phyloP scores from a whole-genome alignment of 2,329 filamentous ascomycete genomes.

The Exophiala sp. region DNA sequence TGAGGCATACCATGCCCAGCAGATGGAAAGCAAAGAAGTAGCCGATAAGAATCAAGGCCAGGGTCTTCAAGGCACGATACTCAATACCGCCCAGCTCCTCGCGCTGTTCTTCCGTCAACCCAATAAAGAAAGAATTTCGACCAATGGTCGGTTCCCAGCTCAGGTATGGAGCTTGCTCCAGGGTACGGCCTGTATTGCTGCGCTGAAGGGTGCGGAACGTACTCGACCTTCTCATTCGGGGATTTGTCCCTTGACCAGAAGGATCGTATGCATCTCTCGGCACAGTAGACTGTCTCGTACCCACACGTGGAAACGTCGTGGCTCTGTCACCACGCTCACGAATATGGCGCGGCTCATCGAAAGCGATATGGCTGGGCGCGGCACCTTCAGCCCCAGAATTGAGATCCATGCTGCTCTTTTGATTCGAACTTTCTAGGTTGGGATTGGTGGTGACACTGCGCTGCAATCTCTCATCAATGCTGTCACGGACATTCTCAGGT shows the following conservation, averaged over 20 bases:
- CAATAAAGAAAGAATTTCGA: constrained; percentile 88
- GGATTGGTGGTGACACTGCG: constrained; percentile 23
- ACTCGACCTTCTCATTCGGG: constrained; percentile 50
- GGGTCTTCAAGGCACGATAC: constrained; percentile 83
- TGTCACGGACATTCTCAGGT: constrained; percentile 58
- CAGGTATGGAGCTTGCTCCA: constrained; percentile 75
- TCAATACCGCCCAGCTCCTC: constrained; percentile 96
- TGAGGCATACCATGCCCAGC: constrained; percentile 67
- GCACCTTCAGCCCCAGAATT: constrained; percentile 3
- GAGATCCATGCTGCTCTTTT: constrained; percentile 7
- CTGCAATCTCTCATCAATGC: constrained; percentile 36
- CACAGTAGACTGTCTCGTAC: constrained; percentile 19
- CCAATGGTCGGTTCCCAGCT: constrained; percentile 91
- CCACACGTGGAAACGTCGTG: constrained; percentile 22
- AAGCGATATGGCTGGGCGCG: constrained; percentile 40
- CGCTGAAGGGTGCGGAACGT: constrained; percentile 44
- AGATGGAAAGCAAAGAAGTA: constrained; percentile 85
- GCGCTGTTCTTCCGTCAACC: constrained; percentile 82
- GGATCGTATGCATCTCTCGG: constrained; percentile 13
- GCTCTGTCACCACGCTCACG: constrained; percentile 32
- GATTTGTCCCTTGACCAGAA: constrained; percentile 13
- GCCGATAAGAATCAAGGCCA: constrained; percentile 70
- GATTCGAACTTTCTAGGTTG: constrained; percentile 28
- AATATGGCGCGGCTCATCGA: constrained; percentile 46
- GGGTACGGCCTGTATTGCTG: constrained; percentile 43